Percentiles rank a stretch among this genome's conserved stretches.
Evolutionary conservation across 148 eudicot genomes (phyloP).

Genomic region (Suaeda aralocaspica): DNA sequence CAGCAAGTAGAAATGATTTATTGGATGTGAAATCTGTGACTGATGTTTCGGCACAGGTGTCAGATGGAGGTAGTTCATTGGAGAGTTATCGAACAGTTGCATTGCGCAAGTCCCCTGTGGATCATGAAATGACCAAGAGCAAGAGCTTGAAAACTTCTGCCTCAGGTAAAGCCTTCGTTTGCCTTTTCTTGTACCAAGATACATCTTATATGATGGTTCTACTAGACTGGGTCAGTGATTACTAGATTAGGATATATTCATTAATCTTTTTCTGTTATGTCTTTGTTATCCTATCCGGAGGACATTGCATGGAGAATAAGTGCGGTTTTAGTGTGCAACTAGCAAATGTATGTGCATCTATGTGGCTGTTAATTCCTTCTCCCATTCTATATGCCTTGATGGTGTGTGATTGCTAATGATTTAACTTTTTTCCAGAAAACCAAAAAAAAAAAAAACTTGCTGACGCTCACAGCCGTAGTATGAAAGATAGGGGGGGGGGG

Average conservation of each 20-base stretch:
- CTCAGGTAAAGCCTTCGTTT: constrained; percentile 43
- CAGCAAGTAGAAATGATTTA: constrained; percentile 47
- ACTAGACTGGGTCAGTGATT: background rate
- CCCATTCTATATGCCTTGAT: background rate
- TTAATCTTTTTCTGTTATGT: background rate
- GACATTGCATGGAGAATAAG: background rate
- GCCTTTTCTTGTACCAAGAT: background rate
- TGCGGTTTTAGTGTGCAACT: background rate
- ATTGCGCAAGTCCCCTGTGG: constrained; percentile 60
- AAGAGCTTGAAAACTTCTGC: constrained; percentile 37
- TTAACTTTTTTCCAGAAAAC: too few relatives aligned
- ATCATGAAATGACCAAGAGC: constrained; percentile 37
- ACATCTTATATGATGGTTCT: background rate
- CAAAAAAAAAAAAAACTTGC: too few relatives aligned
- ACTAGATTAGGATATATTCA: background rate
- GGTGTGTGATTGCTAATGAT: constrained; percentile 1
- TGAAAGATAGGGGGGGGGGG: too few relatives aligned
- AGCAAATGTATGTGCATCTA: background rate
- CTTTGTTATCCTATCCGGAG: background rate
- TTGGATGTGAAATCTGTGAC: constrained; percentile 63
- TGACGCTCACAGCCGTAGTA: too few relatives aligned
- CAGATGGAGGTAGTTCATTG: constrained; percentile 77
- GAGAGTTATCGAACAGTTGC: constrained; percentile 50
- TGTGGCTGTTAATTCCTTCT: background rate
- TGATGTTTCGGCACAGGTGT: constrained; percentile 61